Base-by-base conservation (phyloP, 176 grass and related monocot species). In the Oryza nivara region DNA sequence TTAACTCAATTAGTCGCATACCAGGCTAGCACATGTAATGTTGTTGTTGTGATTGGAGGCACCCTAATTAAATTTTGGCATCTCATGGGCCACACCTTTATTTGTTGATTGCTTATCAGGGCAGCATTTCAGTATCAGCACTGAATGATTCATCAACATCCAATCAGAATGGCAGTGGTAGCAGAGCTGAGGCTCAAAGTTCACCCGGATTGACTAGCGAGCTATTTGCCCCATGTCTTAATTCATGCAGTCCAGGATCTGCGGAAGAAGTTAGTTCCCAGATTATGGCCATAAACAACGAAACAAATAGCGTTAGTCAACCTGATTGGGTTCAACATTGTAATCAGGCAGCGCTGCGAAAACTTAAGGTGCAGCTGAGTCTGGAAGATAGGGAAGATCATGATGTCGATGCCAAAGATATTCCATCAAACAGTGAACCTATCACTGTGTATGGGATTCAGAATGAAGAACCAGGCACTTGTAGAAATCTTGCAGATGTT, bases 191-290 rank as follows among this genome's bases (percentile, higher is more conserved):
- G 79, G 86, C 46, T 78, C 86, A 86, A 72, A 69, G 83, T 82
- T 90, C 81, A 35, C 83, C 79, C 14, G 75, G 85, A 44, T 83
- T 77, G 81, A 82, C 88, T 82, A 79, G 75, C 15, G 88, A 85
- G 65, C 65, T 91, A 70, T 84, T 60, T 86, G 84, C 41, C 41
- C 80, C 40, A 47, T 76, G 73, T 82, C 76, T 81, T n/a, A 89
- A 46, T 46, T 91, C 86, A 40, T 36, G 45, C 89, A 91, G 91
- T 83, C 83, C 83, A 34, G 90, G 75, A 79, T 96, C 91, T 25
- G 74, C 16, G 0, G 96, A 93, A 85, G 96, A 99, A 90, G 91
- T 96, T 80, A 89, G 84, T 90, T 99, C 97, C 78, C 81, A 72
- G 52, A 87, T 81, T 56, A 10, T 65, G 74, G 71, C 34, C 28